Percentiles rank a stretch among this genome's conserved stretches.
These are phyloP conservation scores for Citrus maxima DNA, from an alignment of 345 rosid species.

Conservation along the genomic window DNA sequence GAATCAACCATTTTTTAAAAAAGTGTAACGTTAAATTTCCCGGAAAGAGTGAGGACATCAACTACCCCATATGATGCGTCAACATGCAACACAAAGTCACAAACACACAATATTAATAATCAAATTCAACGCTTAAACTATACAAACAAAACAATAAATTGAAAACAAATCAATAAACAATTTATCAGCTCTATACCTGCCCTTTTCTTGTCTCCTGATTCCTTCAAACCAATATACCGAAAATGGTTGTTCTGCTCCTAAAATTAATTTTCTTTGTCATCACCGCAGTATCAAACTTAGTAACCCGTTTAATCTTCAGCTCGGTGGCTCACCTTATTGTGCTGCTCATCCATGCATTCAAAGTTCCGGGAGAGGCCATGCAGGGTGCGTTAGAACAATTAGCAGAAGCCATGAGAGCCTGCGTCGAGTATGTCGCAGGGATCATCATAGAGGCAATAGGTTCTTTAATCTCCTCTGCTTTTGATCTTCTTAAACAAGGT, in stretches of 20 bases:
- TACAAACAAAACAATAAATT: background rate
- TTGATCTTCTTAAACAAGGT: constrained; percentile 26
- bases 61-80: background rate
- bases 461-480: constrained; percentile 19
- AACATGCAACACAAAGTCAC: background rate
- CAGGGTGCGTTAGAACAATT: constrained; percentile 27
- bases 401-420: constrained; percentile 25
- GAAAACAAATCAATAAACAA: background rate
- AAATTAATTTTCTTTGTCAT: constrained; percentile 26
- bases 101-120: background rate
- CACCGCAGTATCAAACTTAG: constrained; percentile 17
- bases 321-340: constrained; percentile 18
- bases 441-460: constrained; percentile 16
- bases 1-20: background rate
- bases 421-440: constrained; percentile 20
- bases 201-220: background rate
- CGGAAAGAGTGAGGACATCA: constrained; percentile 15
- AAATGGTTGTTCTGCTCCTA: constrained; percentile 27
- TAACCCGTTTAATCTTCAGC: constrained; percentile 26
- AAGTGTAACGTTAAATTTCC: background rate
- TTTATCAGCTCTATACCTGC: background rate
- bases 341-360: constrained; percentile 31
- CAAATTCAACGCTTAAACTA: background rate
- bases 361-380: constrained; percentile 27
- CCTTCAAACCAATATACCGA: background rate